Percentiles rank a stretch among this genome's conserved stretches.
phyloP scores from a whole-genome alignment of 2,329 filamentous ascomycete genomes.

The Aureobasidium sp. region DNA sequence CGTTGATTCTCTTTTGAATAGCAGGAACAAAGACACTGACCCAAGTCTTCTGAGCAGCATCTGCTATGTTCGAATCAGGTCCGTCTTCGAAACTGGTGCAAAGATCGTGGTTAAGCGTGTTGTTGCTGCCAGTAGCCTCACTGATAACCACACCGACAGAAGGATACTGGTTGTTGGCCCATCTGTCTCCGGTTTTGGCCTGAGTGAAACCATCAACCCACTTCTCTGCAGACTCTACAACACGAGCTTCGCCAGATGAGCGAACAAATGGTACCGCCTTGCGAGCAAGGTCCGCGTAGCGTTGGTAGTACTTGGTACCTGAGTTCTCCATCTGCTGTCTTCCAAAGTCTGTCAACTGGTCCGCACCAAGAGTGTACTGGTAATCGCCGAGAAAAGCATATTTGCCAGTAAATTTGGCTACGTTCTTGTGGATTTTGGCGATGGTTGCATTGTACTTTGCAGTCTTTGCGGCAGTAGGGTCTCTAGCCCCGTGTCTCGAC shows the following conservation, averaged over 20 bases:
- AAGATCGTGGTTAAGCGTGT: slow-evolving; percentile 79
- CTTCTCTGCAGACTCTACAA: slow-evolving; percentile 77
- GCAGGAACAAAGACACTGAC: slow-evolving; percentile 68
- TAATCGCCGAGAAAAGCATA: slow-evolving; percentile 79
- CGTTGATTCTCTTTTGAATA: slow-evolving; percentile 76
- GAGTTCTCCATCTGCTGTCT: slow-evolving; percentile 77
- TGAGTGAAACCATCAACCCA: slow-evolving; percentile 80
- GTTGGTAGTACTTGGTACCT: slow-evolving; percentile 77
- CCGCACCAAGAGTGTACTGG: slow-evolving; percentile 73
- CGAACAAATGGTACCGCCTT: slow-evolving; percentile 73
- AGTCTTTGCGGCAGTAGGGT: slow-evolving; percentile 77
- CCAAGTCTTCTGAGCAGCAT: slow-evolving; percentile 64
- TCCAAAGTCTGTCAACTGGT: slow-evolving; percentile 75
- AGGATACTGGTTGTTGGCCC: slow-evolving; percentile 51
- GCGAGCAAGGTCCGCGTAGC: slow-evolving; percentile 71
- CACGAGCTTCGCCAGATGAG: slow-evolving; percentile 73
- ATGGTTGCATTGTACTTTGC: slow-evolving; percentile 70
- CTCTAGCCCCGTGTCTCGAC: slow-evolving; percentile 86
- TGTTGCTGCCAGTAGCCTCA: slow-evolving; percentile 75
- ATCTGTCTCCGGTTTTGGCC: slow-evolving; percentile 52
- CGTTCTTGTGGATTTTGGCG: slow-evolving; percentile 67
- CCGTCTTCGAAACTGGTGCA: slow-evolving; percentile 77
- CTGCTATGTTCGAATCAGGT: slow-evolving; percentile 53
- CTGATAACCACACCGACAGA: slow-evolving; percentile 72
- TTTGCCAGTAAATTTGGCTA: slow-evolving; percentile 46